Base-by-base conservation (phyloP, 2,329 filamentous ascomycete species). In the Pseudocercospora pini-densiflorae region DNA sequence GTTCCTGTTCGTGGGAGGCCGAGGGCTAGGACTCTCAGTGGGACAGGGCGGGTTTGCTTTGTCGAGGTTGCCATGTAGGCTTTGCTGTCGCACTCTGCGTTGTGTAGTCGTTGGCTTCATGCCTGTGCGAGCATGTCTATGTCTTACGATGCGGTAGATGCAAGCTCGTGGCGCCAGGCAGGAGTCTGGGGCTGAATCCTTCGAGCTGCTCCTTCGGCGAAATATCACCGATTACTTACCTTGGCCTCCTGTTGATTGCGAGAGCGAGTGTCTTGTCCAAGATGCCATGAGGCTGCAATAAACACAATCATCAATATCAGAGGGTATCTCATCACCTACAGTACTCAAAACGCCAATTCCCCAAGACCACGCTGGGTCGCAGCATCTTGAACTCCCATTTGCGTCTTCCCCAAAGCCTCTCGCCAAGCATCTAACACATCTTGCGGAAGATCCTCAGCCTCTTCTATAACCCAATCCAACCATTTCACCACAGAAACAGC, bases 401-500 rank as follows among this genome's bases (percentile, higher is more conserved):
- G 80, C 27, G 87, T 76, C 43, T 61, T 77, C 24, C 67, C 63
- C 23, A 87, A 58, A 7, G 79, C 79, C 14, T 73, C 68, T 3
- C 64, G 68, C 81, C 81, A 83, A 43, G 71, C 73, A 53, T 64
- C 63, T n/a, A 57, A 14, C 9, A 67, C 65, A 61, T 67, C 61
- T 33, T 59, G 61, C 8, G 61, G 58, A 1, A 62, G 67, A 49
- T 69, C 69, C 57, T 64, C 74, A 1, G 47, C 65, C 45, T 75
- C 71, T 23, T 68, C 74, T 33, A 83, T 69, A 10, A 83, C 74
- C 76, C 79, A 84, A 3, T 59, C 75, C 40, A 83, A 67, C 92
- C 92, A 97, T 70, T 84, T 88, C 12, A 91, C 85, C 19, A 95
- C 79, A 12, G 86, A 86, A 1, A 88, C 84, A 0, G 87, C 92